Conservation (phyloP, 176 grass and related monocot species). For the Canna indica region DNA sequence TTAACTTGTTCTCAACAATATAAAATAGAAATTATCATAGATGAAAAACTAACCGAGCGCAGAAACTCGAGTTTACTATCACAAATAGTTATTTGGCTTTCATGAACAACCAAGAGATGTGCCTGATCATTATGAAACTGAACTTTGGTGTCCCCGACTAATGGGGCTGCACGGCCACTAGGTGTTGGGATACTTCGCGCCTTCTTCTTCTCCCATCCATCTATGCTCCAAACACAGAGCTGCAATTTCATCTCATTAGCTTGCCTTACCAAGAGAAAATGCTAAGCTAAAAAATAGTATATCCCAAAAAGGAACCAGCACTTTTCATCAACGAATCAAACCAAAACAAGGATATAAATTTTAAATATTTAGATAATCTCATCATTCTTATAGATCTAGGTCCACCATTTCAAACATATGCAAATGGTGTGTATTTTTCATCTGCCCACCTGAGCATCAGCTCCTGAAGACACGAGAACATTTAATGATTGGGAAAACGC, state of each 20-base stretch:
- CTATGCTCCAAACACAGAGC: conserved; percentile 94
- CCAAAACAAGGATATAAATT: not conserved
- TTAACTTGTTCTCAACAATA: not conserved
- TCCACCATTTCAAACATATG: not conserved
- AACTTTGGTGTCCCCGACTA: conserved; percentile 90
- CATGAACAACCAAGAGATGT: conserved; percentile 86
- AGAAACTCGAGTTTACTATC: conserved; percentile 79
- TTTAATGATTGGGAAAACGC: conserved; percentile 93
- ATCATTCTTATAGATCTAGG: not conserved
- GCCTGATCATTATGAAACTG: conserved; percentile 97
- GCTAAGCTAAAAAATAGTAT: not conserved
- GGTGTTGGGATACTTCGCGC: conserved; percentile 68
- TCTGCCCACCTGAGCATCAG: conserved; percentile 81
- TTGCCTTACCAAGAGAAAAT: not conserved
- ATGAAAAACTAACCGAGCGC: conserved; percentile 55
- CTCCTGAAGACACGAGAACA: conserved; percentile 89
- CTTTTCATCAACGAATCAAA: not conserved
- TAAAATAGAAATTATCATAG: not conserved
- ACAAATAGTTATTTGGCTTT: conserved; percentile 82
- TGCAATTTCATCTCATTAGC: conserved; percentile 23
- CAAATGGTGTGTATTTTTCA: not conserved
- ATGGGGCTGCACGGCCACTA: conserved; percentile 37
- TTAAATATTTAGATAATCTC: not conserved
- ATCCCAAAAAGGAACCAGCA: not conserved
- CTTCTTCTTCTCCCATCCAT: conserved; percentile 98